Evolutionary conservation across 768 basidiomycete species (phyloP), one percentile per base, ranked within the genome.

Genomic region (Auriscalpium vulgare): DNA sequence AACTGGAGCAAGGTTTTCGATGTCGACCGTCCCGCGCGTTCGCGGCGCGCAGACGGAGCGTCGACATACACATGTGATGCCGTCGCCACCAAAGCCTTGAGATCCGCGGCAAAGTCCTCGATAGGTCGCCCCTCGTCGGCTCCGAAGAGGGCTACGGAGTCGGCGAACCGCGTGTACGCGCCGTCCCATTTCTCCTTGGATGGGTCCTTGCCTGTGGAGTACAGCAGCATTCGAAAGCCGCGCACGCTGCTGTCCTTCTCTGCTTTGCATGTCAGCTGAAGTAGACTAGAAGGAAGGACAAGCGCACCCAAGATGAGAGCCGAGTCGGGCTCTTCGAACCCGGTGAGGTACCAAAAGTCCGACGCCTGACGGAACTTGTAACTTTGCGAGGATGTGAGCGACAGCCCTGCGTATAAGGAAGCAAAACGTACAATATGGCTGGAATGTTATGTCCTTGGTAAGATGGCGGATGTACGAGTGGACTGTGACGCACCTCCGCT

Each of bases 281-380:
- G 58, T 57, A 54, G 57, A 40, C 38, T 53, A 36, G n/a, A 55
- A 16, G 47, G 54, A 40, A 52, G 34, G 40, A 36, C 57, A 4
- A 48, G 55, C 75, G 38, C 50, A 90, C 92, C 84, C 47, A 99
- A 76, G 40, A 97, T 77, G 45, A 98, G 74, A 0, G 91, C 94
- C 16, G 95, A 82, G 55, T 95, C 88, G 1, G 94, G 91, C 67
- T 98, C 95, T 56, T 92, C 83, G 64, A 97, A 97, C 10, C 97
- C 97, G 0, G 97, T 97, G 13, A 99, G 75, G 69, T 99, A 98
- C 88, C 88, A 92, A 68, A 95, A 91, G 70, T 95, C 87, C 38
- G 90, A 92, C 0, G 83, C 83, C 71, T 95, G 95, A 21, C 95
- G 83, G 67, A 91, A 97, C 68, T 94, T 94, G 78, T 97, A 97